phyloP scores from a whole-genome alignment of 129 eudicot species.

The Scalesia atractyloides region DNA sequence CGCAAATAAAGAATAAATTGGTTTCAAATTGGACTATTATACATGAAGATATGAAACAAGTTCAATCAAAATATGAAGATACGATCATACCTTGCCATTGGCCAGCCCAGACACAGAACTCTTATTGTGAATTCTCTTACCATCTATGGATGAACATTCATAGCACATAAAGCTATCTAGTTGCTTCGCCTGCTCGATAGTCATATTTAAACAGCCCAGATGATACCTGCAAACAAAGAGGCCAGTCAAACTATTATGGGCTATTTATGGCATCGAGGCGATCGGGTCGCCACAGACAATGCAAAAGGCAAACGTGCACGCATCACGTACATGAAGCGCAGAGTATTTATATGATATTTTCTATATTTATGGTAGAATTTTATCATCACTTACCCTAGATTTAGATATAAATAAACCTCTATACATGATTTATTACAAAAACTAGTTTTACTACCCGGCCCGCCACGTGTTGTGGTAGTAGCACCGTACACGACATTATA shows the following conservation, averaged over 20 bases:
- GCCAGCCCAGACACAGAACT: conserved; percentile 27
- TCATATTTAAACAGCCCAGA: conserved; percentile 69
- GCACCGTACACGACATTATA: too few relatives aligned
- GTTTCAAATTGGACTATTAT: background rate
- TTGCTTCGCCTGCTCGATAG: conserved; percentile 56
- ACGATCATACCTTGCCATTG: conserved; percentile 50
- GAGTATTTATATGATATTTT: too few relatives aligned
- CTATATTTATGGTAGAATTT: too few relatives aligned
- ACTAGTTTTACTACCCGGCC: too few relatives aligned
- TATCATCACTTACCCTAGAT: too few relatives aligned
- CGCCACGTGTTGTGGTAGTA: too few relatives aligned
- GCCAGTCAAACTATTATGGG: background rate
- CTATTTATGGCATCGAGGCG: background rate
- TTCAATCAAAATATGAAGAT: background rate
- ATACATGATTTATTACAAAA: too few relatives aligned
- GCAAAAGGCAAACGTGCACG: too few relatives aligned
- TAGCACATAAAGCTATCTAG: conserved; percentile 58
- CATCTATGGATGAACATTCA: conserved; percentile 46
- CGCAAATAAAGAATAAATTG: too few relatives aligned
- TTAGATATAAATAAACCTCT: too few relatives aligned
- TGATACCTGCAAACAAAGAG: conserved; percentile 56
- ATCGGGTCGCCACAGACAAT: background rate
- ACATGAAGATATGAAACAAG: conserved; percentile 1
- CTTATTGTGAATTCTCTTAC: conserved; percentile 35
- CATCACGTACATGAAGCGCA: too few relatives aligned